A percentile compares a stretch with the other conserved stretches of the same genome.
phyloP scores from a whole-genome alignment of 148 eudicot species.

The Dysphania ambrosioides region DNA sequence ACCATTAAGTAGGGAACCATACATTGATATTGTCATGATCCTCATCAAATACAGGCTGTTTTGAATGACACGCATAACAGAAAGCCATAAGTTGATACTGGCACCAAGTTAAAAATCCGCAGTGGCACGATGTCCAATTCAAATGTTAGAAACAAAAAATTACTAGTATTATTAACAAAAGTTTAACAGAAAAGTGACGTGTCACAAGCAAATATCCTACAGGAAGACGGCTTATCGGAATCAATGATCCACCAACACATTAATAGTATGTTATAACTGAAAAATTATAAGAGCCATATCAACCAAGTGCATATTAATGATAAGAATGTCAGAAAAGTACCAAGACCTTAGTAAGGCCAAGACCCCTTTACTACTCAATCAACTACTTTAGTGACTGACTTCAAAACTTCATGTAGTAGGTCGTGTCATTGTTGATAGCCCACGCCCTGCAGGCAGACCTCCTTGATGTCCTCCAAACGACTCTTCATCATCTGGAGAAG shows the following conservation, averaged over 20 bases:
- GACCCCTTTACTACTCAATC: not conserved
- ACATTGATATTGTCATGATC: too few relatives aligned
- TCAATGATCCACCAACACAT: not conserved
- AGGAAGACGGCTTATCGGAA: not conserved
- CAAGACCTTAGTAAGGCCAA: not conserved
- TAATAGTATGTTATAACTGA: not conserved
- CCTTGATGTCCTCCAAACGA: conserved; percentile 49
- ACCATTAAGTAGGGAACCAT: not conserved
- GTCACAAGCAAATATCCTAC: not conserved
- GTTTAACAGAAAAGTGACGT: not conserved
- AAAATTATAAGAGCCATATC: not conserved
- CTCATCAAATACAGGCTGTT: not conserved
- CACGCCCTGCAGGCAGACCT: conserved; percentile 67
- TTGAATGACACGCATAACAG: not conserved
- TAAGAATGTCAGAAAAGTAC: conserved; percentile 10
- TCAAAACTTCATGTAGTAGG: conserved; percentile 61
- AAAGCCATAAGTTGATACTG: not conserved
- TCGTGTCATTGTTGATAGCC: conserved; percentile 78
- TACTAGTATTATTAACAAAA: not conserved
- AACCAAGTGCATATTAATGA: not conserved
- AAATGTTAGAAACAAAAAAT: too few relatives aligned
- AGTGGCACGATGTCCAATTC: not conserved
- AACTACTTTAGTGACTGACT: not conserved
- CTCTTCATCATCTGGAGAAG: conserved; percentile 45
- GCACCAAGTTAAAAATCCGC: not conserved